Conservation (phyloP, 768 basidiomycete species). For the Wakefieldia striispora region DNA sequence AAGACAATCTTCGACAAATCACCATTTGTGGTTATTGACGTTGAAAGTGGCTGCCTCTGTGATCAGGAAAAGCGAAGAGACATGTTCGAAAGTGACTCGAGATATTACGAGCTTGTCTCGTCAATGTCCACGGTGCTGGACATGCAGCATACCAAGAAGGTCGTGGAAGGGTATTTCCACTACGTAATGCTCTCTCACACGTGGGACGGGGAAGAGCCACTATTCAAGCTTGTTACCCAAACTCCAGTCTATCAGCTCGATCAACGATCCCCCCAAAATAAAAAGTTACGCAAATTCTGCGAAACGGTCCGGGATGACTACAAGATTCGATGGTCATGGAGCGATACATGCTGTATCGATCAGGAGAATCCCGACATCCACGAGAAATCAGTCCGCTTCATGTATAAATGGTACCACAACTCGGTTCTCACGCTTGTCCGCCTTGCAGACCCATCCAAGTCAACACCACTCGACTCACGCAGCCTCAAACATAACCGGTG, state of each 20-base stretch:
- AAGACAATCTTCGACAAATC: no score
- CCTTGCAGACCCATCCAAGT: constrained; percentile 4
- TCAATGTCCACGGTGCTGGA: constrained; percentile 1
- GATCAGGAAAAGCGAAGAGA: neutral
- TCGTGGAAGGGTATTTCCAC: constrained; percentile 2
- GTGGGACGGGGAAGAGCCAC: constrained; percentile 11
- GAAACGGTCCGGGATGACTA: constrained; percentile 2
- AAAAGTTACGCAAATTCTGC: constrained; percentile 11
- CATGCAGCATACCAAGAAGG: neutral
- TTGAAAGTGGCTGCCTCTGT: constrained; percentile 2
- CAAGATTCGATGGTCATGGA: constrained; percentile 7
- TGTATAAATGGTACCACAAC: constrained; percentile 16
- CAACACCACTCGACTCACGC: neutral
- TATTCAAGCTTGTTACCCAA: constrained; percentile 2
- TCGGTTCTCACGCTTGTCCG: constrained; percentile 11
- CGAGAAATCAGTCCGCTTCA: constrained; percentile 6
- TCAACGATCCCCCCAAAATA: neutral
- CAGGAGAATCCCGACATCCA: neutral
- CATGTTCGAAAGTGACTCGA: constrained; percentile 2
- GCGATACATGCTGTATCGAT: constrained; percentile 13
- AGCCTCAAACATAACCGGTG: constrained; percentile 9
- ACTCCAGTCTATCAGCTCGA: neutral
- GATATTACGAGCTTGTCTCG: constrained; percentile 4
- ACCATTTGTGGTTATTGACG: constrained; percentile 1
- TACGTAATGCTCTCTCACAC: constrained; percentile 20